Evolutionary conservation across 305 asterid species (phyloP).

Genomic region (Ajuga reptans): DNA sequence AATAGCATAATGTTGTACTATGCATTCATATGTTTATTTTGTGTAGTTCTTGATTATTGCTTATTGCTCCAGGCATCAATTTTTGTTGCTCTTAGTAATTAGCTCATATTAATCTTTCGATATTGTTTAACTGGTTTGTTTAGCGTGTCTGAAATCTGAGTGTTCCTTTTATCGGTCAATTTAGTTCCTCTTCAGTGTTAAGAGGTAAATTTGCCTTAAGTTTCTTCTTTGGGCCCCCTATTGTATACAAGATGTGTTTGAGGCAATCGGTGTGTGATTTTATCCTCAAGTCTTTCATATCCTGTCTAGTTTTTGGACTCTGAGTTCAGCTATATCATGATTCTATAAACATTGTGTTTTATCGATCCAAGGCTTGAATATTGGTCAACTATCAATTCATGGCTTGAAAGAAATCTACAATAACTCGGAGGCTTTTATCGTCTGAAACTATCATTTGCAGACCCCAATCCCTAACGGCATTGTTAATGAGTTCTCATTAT

Average conservation of each 20-base stretch:
- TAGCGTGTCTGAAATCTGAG: slow-evolving; percentile 2
- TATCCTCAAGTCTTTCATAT: no score
- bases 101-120: neutral
- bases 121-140: neutral
- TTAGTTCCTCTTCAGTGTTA: neutral
- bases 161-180: slow-evolving; percentile 8
- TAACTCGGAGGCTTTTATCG: no score
- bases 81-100: neutral
- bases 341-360: no score
- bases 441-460: no score
- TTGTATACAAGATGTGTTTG: neutral
- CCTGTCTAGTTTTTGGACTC: no score
- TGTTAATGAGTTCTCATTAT: no score
- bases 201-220: neutral
- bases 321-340: no score
- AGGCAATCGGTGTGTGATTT: no score
- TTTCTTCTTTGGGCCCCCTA: neutral
- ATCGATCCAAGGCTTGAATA: no score
- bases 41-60: neutral
- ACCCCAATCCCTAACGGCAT: no score
- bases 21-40: slow-evolving; percentile 1
- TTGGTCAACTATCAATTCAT: no score
- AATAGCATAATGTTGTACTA: neutral
- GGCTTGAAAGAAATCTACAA: no score
- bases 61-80: neutral